Conservation (phyloP, 306 rosid genomes). For the Psophocarpus tetragonolobus region DNA sequence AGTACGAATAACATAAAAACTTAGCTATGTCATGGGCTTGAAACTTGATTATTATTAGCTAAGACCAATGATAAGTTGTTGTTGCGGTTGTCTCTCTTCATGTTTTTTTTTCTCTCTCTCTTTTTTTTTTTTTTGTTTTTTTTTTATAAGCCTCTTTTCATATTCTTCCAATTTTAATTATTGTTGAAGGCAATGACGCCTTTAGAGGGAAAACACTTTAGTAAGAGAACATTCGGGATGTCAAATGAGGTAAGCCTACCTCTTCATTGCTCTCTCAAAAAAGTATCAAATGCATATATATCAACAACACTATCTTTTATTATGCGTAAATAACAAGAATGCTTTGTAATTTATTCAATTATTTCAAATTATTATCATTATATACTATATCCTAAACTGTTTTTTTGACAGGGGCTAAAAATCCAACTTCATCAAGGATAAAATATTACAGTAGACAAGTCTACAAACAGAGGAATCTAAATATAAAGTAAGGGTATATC, state of each 20-base stretch:
- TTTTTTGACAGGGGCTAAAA: too few relatives aligned
- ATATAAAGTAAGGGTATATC: too few relatives aligned
- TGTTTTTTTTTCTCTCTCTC: too few relatives aligned
- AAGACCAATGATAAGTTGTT: conserved; percentile 1
- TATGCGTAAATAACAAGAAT: background rate
- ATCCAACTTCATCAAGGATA: too few relatives aligned
- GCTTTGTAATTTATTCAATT: background rate
- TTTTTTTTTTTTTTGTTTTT: too few relatives aligned
- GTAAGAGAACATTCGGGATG: conserved; percentile 53
- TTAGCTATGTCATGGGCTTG: background rate
- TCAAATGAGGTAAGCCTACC: conserved; percentile 52
- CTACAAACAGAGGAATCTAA: too few relatives aligned
- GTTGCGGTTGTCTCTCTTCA: conserved; percentile 17
- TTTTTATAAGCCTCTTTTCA: conserved; percentile 12
- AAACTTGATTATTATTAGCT: background rate
- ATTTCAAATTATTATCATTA: too few relatives aligned
- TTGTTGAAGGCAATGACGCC: conserved; percentile 50
- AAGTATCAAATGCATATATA: conserved; percentile 29
- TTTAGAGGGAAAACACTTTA: conserved; percentile 51
- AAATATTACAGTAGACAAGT: too few relatives aligned
- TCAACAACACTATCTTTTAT: background rate
- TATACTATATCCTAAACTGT: too few relatives aligned
- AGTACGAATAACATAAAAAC: background rate
- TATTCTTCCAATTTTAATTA: conserved; percentile 9
- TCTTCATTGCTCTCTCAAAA: conserved; percentile 30